These are phyloP conservation scores for Bauhinia variegata DNA, from an alignment of 306 rosid genomes.

Conservation along the genomic window DNA sequence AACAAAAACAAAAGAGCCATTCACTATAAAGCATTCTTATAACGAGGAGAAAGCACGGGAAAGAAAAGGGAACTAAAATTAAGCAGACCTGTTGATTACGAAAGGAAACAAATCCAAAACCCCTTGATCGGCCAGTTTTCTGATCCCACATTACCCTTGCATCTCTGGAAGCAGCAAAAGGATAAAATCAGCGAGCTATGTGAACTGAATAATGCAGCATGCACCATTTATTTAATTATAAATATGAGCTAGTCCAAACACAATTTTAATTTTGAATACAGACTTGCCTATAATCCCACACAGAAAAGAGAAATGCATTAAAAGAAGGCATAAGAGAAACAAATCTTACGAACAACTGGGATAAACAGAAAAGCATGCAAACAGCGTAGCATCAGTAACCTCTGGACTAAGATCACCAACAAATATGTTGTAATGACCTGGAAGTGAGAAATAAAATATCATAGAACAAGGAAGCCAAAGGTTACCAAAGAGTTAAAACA, in stretches of 20 bases:
- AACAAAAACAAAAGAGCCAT: constrained; percentile 32
- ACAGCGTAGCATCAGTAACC: constrained; percentile 96
- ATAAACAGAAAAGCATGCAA: constrained; percentile 93
- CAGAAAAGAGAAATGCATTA: not conserved
- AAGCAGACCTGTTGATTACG: constrained; percentile 77
- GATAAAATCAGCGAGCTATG: constrained; percentile 13
- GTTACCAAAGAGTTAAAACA: not conserved
- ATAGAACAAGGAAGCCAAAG: constrained; percentile 26
- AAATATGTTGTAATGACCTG: constrained; percentile 95
- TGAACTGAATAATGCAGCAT: constrained; percentile 19
- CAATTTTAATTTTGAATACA: not conserved
- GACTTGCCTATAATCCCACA: constrained; percentile 18
- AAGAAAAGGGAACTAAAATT: not conserved
- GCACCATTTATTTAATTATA: not conserved
- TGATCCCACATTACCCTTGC: constrained; percentile 99
- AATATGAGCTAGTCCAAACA: not conserved
- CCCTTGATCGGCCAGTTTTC: constrained; percentile 97
- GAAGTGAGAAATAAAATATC: constrained; percentile 35
- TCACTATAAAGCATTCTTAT: not conserved
- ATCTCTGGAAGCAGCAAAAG: constrained; percentile 61
- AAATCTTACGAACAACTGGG: constrained; percentile 96
- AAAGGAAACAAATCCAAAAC: constrained; percentile 97
- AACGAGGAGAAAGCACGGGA: constrained; percentile 1
- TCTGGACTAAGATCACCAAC: constrained; percentile 99
- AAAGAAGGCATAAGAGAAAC: constrained; percentile 28